Conservation (phyloP, 73 alveolate genomes). For the Paramecium bursaria region DNA sequence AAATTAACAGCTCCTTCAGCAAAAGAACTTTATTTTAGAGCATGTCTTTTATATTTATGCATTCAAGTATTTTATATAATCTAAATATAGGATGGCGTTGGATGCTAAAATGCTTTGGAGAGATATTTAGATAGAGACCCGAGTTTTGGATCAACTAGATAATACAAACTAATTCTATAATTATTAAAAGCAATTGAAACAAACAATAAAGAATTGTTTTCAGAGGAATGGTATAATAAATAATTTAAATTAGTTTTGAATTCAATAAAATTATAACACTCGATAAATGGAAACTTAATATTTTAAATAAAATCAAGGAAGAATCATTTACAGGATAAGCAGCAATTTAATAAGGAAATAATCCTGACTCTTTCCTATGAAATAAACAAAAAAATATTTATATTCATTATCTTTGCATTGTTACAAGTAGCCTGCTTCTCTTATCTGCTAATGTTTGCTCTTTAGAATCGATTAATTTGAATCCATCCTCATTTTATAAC, state of each 20-base stretch:
- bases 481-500: constrained; percentile 72
- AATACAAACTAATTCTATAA: constrained; percentile 18
- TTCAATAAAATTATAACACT: constrained; percentile 44
- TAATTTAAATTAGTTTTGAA: constrained; percentile 2
- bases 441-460: constrained; percentile 61
- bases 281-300: constrained; percentile 55
- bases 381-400: too few species aligned
- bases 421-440: constrained; percentile 64
- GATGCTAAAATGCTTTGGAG: constrained; percentile 48
- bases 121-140: constrained; percentile 56
- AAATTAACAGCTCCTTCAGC: constrained; percentile 60
- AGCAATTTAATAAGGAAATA: too few species aligned
- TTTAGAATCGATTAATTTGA: constrained; percentile 56
- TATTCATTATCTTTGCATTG: constrained; percentile 58
- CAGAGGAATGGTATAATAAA: constrained; percentile 52
- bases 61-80: constrained; percentile 3
- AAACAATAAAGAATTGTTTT: constrained; percentile 11
- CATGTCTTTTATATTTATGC: constrained; percentile 47
- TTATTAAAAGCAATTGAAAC: constrained; percentile 41
- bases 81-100: constrained; percentile 44
- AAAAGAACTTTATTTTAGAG: constrained; percentile 42
- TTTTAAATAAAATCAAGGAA: constrained; percentile 16
- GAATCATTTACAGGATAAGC: too few species aligned
- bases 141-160: constrained; percentile 55
- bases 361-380: too few species aligned